phyloP scores from a whole-genome alignment of 768 basidiomycete species.

The Tylopilus sp. region DNA sequence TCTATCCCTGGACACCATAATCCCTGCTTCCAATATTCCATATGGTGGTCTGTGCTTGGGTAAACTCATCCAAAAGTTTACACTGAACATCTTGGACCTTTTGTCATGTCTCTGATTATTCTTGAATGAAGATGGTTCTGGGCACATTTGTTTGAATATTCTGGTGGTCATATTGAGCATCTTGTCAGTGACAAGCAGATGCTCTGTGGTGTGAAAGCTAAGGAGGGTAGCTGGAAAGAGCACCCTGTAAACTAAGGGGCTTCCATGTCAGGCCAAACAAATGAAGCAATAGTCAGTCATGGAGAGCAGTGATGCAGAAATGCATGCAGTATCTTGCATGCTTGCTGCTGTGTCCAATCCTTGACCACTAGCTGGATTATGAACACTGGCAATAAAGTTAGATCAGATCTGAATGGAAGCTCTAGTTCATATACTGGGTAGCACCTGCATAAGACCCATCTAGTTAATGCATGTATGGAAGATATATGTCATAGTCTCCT shows the following conservation, averaged over 20 bases:
- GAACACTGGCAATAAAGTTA: slow-evolving; percentile 14
- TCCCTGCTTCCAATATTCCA: slow-evolving; percentile 19
- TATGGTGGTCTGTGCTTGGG: slow-evolving; percentile 12
- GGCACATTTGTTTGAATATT: slow-evolving; percentile 8
- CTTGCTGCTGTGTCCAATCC: slow-evolving; percentile 34
- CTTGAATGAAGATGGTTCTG: not conserved
- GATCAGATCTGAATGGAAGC: not conserved
- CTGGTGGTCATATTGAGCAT: slow-evolving; percentile 42
- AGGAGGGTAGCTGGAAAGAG: slow-evolving; percentile 36
- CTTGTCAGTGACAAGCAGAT: slow-evolving; percentile 42
- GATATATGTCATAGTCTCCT: slow-evolving; percentile 22
- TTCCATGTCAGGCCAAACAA: slow-evolving; percentile 47
- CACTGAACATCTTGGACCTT: slow-evolving; percentile 26
- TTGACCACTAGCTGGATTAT: slow-evolving; percentile 25
- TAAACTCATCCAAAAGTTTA: slow-evolving; percentile 38
- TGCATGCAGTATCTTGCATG: slow-evolving; percentile 36
- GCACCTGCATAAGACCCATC: slow-evolving; percentile 34
- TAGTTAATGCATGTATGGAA: not conserved
- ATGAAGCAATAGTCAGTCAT: not conserved
- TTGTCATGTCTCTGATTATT: not conserved
- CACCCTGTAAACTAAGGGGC: slow-evolving; percentile 29
- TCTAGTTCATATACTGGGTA: slow-evolving; percentile 34
- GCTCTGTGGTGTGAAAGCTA: slow-evolving; percentile 35
- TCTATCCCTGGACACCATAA: slow-evolving; percentile 40
- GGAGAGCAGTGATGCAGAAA: not conserved